Conservation (phyloP, 768 basidiomycete species). For the Naganishia onofrii region DNA sequence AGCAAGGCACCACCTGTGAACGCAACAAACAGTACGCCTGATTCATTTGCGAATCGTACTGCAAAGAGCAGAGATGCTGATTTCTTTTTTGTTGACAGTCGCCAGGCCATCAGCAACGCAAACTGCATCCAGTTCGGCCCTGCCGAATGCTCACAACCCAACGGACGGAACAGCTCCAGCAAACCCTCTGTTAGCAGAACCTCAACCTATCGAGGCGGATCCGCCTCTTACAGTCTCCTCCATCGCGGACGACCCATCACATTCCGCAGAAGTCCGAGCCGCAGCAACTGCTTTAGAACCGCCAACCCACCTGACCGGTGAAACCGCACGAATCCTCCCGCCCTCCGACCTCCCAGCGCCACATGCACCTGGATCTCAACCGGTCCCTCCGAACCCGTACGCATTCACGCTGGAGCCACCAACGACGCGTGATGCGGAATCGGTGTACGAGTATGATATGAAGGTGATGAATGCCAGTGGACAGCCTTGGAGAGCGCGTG, state of each 20-base stretch:
- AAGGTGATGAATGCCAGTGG: conserved; percentile 57
- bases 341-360: conserved; percentile 47
- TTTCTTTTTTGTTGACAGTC: background rate
- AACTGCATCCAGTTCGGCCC: background rate
- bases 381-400: conserved; percentile 69
- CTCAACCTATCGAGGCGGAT: background rate
- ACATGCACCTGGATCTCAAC: conserved; percentile 62
- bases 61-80: background rate
- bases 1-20: background rate
- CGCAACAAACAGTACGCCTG: background rate
- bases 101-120: background rate
- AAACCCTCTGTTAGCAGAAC: conserved; percentile 3
- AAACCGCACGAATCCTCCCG: conserved; percentile 36
- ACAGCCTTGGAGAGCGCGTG: conserved; percentile 89
- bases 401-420: conserved; percentile 59
- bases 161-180: conserved; percentile 5
- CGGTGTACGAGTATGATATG: conserved; percentile 79
- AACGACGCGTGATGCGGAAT: conserved; percentile 46
- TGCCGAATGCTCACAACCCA: background rate
- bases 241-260: conserved; percentile 14
- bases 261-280: background rate
- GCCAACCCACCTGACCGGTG: conserved; percentile 8
- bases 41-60: background rate
- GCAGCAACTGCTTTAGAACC: conserved; percentile 1
- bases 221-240: conserved; percentile 7